Conservation (phyloP, 2,329 filamentous ascomycete genomes). For the Ambrosiella beaveri region DNA sequence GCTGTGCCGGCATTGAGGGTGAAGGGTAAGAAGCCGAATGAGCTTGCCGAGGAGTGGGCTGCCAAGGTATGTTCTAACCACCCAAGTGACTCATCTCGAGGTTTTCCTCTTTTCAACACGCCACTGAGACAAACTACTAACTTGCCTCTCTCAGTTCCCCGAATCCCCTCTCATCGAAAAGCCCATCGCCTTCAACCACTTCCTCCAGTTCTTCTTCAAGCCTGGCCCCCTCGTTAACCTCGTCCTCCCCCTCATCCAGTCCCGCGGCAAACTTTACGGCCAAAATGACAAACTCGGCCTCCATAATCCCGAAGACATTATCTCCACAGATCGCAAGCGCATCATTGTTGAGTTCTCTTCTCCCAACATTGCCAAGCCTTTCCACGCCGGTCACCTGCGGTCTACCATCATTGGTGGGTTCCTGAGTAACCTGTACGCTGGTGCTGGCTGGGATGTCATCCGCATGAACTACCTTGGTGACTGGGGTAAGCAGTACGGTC, state of each 20-base stretch:
- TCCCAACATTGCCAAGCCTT: slow-evolving; percentile 74
- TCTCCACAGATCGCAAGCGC: slow-evolving; percentile 41
- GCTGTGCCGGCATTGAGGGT: slow-evolving; percentile 65
- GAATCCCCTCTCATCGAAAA: slow-evolving; percentile 57
- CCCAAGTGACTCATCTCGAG: neutral
- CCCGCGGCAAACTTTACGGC: slow-evolving; percentile 42
- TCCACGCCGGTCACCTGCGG: slow-evolving; percentile 61
- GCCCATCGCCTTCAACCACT: slow-evolving; percentile 48
- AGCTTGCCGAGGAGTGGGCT: slow-evolving; percentile 43
- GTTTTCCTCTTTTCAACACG: neutral
- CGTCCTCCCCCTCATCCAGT: slow-evolving; percentile 52
- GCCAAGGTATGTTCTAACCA: slow-evolving; percentile 29
- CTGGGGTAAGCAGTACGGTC: slow-evolving; percentile 64
- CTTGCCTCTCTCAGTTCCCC: slow-evolving; percentile 38
- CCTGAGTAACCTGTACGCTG: slow-evolving; percentile 53
- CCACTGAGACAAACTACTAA: neutral
- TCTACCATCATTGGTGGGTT: slow-evolving; percentile 69
- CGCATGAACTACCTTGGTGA: slow-evolving; percentile 66
- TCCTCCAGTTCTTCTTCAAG: slow-evolving; percentile 69
- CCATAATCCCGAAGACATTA: slow-evolving; percentile 41
- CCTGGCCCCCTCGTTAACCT: slow-evolving; percentile 45
- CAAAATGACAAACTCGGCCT: slow-evolving; percentile 43
- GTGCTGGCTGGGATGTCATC: slow-evolving; percentile 54
- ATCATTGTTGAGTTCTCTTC: slow-evolving; percentile 69
- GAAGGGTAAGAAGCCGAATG: slow-evolving; percentile 50